phyloP scores from a whole-genome alignment of 2,329 filamentous ascomycete species.

The Colletotrichum truncatum region DNA sequence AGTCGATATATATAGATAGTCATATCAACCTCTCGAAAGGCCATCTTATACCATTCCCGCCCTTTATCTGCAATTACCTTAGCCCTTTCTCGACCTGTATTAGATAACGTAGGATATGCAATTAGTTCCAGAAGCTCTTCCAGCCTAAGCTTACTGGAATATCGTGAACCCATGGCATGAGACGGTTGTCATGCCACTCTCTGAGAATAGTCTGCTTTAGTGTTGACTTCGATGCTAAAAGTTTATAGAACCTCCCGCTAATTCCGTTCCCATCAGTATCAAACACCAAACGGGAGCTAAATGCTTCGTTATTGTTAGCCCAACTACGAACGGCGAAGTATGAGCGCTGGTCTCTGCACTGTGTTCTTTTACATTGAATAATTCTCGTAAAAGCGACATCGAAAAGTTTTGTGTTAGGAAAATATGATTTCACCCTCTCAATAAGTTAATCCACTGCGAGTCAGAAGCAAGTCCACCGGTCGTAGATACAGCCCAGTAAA shows the following conservation, averaged over 20 bases:
- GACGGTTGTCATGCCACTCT: slow-evolving; percentile 67
- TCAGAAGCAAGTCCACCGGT: slow-evolving; percentile 55
- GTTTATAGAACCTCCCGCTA: slow-evolving; percentile 60
- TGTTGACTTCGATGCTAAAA: slow-evolving; percentile 56
- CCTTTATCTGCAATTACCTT: slow-evolving; percentile 62
- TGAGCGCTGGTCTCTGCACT: slow-evolving; percentile 45
- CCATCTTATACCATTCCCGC: slow-evolving; percentile 61
- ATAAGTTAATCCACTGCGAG: slow-evolving; percentile 46
- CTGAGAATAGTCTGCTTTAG: slow-evolving; percentile 63
- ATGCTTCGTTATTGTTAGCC: slow-evolving; percentile 44
- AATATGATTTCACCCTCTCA: slow-evolving; percentile 35
- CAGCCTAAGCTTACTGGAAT: slow-evolving; percentile 59
- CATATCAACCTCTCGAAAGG: slow-evolving; percentile 67
- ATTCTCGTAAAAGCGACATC: slow-evolving; percentile 55
- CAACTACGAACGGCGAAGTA: slow-evolving; percentile 43
- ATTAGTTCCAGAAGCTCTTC: slow-evolving; percentile 63
- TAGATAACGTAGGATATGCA: slow-evolving; percentile 52
- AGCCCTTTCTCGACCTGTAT: slow-evolving; percentile 57
- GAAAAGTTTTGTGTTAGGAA: slow-evolving; percentile 49
- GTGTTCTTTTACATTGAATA: slow-evolving; percentile 50
- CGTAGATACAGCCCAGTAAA: slow-evolving; percentile 67
- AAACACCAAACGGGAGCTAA: slow-evolving; percentile 52
- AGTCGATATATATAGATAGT: slow-evolving; percentile 69
- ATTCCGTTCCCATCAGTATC: slow-evolving; percentile 67
- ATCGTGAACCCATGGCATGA: slow-evolving; percentile 66